Evolutionary conservation across 176 grass and related monocot species (phyloP), one percentile per base, ranked within the genome.

Genomic region (Ensete glaucum): DNA sequence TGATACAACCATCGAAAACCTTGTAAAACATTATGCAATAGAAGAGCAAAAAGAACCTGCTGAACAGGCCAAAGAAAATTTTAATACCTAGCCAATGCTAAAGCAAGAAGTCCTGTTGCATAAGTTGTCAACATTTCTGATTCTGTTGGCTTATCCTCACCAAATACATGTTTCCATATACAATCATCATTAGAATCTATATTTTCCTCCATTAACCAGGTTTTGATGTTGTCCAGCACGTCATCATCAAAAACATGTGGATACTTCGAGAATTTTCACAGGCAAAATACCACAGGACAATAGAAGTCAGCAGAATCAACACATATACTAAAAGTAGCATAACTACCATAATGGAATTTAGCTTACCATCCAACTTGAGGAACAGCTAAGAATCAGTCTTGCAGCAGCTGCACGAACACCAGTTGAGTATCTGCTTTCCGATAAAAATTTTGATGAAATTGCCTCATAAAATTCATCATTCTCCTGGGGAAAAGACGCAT

Each of bases 381-480:
- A 81, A 74, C 86, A 91, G 88, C 88, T 89, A 13, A 99, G 72
- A 52, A 99, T 82, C 73, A 99, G 62, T 73, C 90, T 88, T 34
- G 88, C 90, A 82, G 90, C 81, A 53, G 95, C 90, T 57, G 86
- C 83, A 64, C 69, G 79, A 22, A 89, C 71, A 43, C 82, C 78
- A 5, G 77, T 27, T 24, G 88, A 80, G 83, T 89, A 94, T 24
- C 75, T 69, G 22, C 74, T 87, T 23, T 99, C 90, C 0, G 88
- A 90, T 34, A 99, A 75, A 82, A 89, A 94, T 65, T 91, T 99
- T 14, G 84, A 87, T 26, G 92, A 99, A 20, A 99, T 84, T 24
- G 89, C 49, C 53, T 94, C 90, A 4, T 94, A 94, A 75, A 99
- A 94, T 16, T 94, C 88, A 49, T 94, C 95, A 64, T 94, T 91